These are phyloP conservation scores for Sclerotinia subarctica DNA, from an alignment of 2,329 filamentous ascomycete species.

Conservation along the genomic window DNA sequence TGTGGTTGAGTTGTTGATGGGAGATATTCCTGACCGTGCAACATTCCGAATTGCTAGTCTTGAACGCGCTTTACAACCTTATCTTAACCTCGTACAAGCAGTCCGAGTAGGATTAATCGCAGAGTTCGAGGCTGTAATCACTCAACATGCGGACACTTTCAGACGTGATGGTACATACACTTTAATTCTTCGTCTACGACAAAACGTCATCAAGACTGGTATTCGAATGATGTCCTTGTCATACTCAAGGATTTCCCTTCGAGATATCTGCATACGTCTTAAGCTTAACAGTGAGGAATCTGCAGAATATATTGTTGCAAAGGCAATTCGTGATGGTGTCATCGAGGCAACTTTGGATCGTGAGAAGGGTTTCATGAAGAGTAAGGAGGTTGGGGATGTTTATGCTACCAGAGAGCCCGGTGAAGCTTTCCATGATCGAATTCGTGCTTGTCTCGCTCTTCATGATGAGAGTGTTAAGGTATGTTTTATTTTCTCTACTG, in stretches of 20 bases:
- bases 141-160: conserved; percentile 78
- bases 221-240: conserved; percentile 99
- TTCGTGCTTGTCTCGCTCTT: conserved; percentile 82
- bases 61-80: conserved; percentile 84
- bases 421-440: conserved; percentile 96
- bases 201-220: conserved; percentile 99
- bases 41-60: conserved; percentile 88
- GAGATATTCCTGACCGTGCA: conserved; percentile 92
- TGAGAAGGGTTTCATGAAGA: conserved; percentile 97
- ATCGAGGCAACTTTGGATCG: conserved; percentile 94
- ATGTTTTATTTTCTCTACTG: conserved; percentile 37
- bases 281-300: conserved; percentile 94
- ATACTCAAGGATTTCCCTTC: conserved; percentile 93
- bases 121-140: conserved; percentile 85
- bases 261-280: conserved; percentile 94
- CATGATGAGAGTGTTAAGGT: conserved; percentile 99
- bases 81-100: conserved; percentile 89
- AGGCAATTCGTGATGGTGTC: conserved; percentile 95
- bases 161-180: conserved; percentile 93
- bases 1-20: conserved; percentile 96
- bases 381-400: conserved; percentile 91
- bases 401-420: conserved; percentile 94
- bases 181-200: conserved; percentile 85
- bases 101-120: conserved; percentile 95
- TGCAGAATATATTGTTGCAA: conserved; percentile 98